These are phyloP conservation scores for Kwoniella newhampshirensis DNA, from an alignment of 768 basidiomycete species.

Conservation along the genomic window DNA sequence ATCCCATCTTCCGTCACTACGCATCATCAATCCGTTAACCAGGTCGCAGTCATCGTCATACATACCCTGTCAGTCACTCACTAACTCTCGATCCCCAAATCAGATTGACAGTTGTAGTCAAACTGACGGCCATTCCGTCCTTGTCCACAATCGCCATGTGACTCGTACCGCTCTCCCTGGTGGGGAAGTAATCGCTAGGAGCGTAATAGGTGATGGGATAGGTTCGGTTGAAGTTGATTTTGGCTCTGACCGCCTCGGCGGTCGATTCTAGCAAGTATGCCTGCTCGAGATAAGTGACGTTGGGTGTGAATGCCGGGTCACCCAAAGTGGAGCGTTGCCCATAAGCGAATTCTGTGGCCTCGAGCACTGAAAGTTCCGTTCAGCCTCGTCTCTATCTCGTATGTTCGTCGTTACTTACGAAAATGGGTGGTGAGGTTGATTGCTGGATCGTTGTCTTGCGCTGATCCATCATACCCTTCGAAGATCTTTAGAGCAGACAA, in stretches of 20 bases:
- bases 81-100: too few relatives aligned
- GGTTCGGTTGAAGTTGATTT: conserved; percentile 49
- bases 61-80: too few relatives aligned
- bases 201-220: conserved; percentile 48
- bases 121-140: conserved; percentile 48
- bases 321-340: conserved; percentile 48
- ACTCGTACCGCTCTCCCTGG: conserved; percentile 54
- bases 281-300: conserved; percentile 53
- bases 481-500: too few relatives aligned
- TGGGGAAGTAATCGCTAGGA: conserved; percentile 45
- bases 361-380: conserved; percentile 51
- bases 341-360: conserved; percentile 54
- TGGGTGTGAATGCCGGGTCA: conserved; percentile 55
- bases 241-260: conserved; percentile 41
- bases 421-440: too few relatives aligned
- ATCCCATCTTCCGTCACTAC: too few relatives aligned
- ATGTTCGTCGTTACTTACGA: too few relatives aligned
- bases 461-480: too few relatives aligned
- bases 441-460: too few relatives aligned
- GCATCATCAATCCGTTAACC: too few relatives aligned
- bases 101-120: too few relatives aligned
- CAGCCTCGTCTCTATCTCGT: too few relatives aligned
- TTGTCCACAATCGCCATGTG: conserved; percentile 54
- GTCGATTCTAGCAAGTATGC: conserved; percentile 47
- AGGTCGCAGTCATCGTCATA: too few relatives aligned